A percentile compares a stretch with the other conserved stretches of the same genome.
Conservation (phyloP, 1,284 basidiomycete species). For the Boletellus deceptivus region DNA sequence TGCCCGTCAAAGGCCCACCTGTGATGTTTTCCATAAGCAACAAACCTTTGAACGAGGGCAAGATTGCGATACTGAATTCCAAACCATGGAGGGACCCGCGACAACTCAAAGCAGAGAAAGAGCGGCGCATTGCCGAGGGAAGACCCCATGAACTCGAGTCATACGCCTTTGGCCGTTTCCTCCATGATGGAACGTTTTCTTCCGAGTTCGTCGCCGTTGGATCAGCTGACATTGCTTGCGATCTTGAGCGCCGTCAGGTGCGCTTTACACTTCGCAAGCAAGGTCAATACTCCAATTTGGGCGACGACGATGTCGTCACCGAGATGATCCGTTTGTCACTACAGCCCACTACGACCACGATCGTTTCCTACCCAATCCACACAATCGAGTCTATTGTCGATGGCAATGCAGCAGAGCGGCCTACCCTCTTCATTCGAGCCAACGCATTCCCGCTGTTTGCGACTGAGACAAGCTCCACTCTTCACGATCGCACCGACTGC, state of each 20-base stretch:
- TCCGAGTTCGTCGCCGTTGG: constrained; percentile 32
- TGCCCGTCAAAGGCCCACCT: constrained; percentile 26
- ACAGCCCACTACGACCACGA: not conserved
- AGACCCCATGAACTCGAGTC: constrained; percentile 22
- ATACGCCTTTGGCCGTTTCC: constrained; percentile 38
- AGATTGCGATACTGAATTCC: constrained; percentile 23
- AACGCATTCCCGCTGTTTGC: constrained; percentile 25
- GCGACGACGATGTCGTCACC: not conserved
- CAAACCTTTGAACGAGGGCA: constrained; percentile 16
- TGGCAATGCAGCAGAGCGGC: constrained; percentile 6
- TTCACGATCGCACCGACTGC: not conserved
- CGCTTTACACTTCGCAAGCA: constrained; percentile 30
- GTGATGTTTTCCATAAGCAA: constrained; percentile 26
- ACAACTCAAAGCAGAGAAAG: constrained; percentile 25
- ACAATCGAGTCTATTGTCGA: constrained; percentile 17
- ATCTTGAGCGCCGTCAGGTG: constrained; percentile 30
- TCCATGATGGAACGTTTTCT: constrained; percentile 36
- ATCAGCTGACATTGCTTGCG: constrained; percentile 32
- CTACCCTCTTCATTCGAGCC: constrained; percentile 26
- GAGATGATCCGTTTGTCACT: constrained; percentile 6
- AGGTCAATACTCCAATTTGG: constrained; percentile 7
- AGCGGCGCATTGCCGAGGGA: constrained; percentile 22
- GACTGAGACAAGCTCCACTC: not conserved
- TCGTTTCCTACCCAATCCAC: constrained; percentile 17
- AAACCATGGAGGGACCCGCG: constrained; percentile 34